These are phyloP conservation scores for Nepenthes gracilis DNA, from an alignment of 148 eudicot species.

Conservation along the genomic window DNA sequence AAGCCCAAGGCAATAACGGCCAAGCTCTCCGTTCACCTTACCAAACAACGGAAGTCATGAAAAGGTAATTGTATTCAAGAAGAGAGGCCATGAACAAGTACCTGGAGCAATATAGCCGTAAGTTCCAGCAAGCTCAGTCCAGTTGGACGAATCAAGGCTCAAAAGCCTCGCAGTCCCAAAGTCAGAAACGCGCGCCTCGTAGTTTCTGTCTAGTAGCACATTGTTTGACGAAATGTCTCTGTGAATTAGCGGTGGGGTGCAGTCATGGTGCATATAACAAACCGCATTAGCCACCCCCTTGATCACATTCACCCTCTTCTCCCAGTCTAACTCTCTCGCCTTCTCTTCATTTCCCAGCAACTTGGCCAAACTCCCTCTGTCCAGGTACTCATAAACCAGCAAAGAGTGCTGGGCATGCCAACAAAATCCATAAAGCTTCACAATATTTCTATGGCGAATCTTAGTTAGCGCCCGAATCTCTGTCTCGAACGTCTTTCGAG, in stretches of 20 bases:
- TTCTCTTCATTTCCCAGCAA: conserved; percentile 11
- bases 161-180: conserved; percentile 33
- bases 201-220: conserved; percentile 24
- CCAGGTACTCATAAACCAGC: conserved; percentile 33
- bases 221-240: conserved; percentile 28
- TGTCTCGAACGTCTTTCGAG: conserved; percentile 12
- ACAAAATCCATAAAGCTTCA: conserved; percentile 32
- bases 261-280: conserved; percentile 33
- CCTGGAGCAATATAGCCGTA: conserved; percentile 39
- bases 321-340: conserved; percentile 21
- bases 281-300: conserved; percentile 26
- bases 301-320: conserved; percentile 17
- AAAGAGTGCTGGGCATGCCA: conserved; percentile 20
- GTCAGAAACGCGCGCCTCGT: conserved; percentile 26
- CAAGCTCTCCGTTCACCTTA: too few species aligned
- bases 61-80: not conserved
- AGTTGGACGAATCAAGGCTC: conserved; percentile 12
- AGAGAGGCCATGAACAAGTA: conserved; percentile 1
- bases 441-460: conserved; percentile 40
- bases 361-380: conserved; percentile 21
- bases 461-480: conserved; percentile 29
- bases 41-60: too few species aligned
- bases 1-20: too few species aligned
- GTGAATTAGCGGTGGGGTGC: conserved; percentile 24
- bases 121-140: conserved; percentile 26